Base-by-base conservation (phyloP, 345 rosid genomes). In the Arabidopsis suecica region DNA sequence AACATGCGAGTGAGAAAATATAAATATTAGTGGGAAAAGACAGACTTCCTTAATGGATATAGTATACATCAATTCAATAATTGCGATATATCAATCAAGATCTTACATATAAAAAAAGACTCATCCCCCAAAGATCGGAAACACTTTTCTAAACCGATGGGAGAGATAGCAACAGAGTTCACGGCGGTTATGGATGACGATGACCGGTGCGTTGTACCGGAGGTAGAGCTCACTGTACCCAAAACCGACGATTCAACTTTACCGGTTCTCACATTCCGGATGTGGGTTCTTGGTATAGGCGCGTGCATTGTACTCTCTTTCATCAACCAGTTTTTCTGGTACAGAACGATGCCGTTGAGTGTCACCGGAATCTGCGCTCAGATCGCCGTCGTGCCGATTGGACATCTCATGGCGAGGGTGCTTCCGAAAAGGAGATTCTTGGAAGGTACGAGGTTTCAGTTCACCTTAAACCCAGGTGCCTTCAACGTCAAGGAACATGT, bases 241-340 rank as follows among this genome's bases (percentile, higher is more conserved):
- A 91, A 84, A 66, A 91, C 96, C 0, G 98, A 93, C 45, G 93
- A 93, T 9, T 77, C 92, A 0, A 49, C 83, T 14, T 3, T 88
- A 61, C 97, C 97, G 6, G 87, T 79, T 6, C 73, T 87, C 63
- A 91, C 98, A 0, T 93, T 93, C 77, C 69, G 98, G 30, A 93
- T 83, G 92, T 91, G 98, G 98, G 88, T 87, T 73, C 73, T 93
- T 7, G 98, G 98, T 13, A 7, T 89, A 2, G 65, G 74, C 20
- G 65, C 96, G 1, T 91, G 98, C 37, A 69, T 87, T 56, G 1
- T 92, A 0, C 86, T 92, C 53, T 83, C 97, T 0, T 87, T 90
- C 71, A 82, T 87, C 9, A 93, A 90, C 86, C 98, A 93, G 87
- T 93, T 93, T 78, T 93, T 88, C 79, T 90, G 98, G 96, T 93